Conservation (phyloP, 1,284 basidiomycete genomes). For the Rhodotorula sp. region DNA sequence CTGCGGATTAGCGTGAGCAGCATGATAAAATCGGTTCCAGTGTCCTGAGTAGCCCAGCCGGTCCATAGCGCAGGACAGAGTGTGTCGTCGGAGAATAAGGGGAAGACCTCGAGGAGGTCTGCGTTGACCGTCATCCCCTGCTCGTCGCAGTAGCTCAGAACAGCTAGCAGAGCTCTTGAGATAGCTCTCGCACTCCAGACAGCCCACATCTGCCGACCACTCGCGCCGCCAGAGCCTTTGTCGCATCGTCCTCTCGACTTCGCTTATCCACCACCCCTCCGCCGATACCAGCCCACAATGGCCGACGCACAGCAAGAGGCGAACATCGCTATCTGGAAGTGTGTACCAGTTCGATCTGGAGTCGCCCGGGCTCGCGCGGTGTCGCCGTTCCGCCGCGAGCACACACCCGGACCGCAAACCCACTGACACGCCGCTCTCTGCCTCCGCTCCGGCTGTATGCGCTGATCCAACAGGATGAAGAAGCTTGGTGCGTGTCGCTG, state of each 20-base stretch:
- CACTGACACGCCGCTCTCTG: not conserved
- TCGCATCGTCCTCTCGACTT: not conserved
- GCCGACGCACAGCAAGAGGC: slow-evolving; percentile 29
- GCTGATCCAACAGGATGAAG: slow-evolving; percentile 71
- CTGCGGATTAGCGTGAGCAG: too few relatives aligned
- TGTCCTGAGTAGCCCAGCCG: too few relatives aligned
- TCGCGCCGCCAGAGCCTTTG: not conserved
- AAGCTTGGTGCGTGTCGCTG: slow-evolving; percentile 60
- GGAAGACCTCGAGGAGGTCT: not conserved
- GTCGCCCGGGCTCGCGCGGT: not conserved
- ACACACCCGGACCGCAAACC: not conserved
- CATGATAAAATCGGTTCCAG: too few relatives aligned
- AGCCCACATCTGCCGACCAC: not conserved
- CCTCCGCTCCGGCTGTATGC: not conserved
- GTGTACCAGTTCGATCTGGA: not conserved
- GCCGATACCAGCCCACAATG: not conserved
- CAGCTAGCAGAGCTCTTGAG: not conserved
- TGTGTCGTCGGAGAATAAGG: too few relatives aligned
- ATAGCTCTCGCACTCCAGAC: not conserved
- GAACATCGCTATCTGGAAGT: slow-evolving; percentile 55
- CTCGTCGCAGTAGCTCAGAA: not conserved
- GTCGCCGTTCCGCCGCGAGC: not conserved
- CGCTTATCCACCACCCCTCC: not conserved
- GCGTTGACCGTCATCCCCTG: not conserved
- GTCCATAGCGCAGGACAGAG: too few relatives aligned